These are phyloP conservation scores for Staphylotrichum tortipilum DNA, from an alignment of 495 filamentous ascomycete species.

Conservation along the genomic window DNA sequence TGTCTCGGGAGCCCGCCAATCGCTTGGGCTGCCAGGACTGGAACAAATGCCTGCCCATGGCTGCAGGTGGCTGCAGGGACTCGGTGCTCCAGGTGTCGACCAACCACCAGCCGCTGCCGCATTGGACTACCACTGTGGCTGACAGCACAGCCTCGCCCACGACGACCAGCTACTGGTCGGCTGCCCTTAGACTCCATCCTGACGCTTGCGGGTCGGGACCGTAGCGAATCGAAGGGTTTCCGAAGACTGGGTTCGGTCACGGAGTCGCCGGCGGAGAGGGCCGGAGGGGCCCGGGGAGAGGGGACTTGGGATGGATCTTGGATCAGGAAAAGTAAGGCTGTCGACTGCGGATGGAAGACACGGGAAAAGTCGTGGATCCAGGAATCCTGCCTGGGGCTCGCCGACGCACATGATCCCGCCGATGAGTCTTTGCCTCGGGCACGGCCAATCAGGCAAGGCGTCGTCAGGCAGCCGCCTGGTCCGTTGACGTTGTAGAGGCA, in stretches of 20 bases:
- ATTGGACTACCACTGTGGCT: neutral
- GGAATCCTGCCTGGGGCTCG: too few relatives aligned
- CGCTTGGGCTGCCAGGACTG: slow-evolving; percentile 11
- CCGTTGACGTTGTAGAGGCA: neutral
- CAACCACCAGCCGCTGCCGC: neutral
- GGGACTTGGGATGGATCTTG: too few relatives aligned
- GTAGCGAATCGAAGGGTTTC: slow-evolving; percentile 1
- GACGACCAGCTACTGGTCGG: slow-evolving; percentile 3
- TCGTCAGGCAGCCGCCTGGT: neutral
- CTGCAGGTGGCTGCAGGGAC: neutral
- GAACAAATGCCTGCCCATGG: neutral
- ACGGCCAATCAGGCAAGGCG: neutral
- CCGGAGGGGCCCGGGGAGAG: neutral
- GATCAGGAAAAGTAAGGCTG: too few relatives aligned
- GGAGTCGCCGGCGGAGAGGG: slow-evolving; percentile 1
- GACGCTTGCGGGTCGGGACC: neutral
- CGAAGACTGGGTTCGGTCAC: neutral
- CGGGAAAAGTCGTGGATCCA: too few relatives aligned
- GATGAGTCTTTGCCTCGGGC: neutral
- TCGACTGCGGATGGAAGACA: too few relatives aligned
- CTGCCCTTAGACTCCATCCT: neutral
- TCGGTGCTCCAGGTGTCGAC: slow-evolving; percentile 1
- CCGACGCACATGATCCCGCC: neutral
- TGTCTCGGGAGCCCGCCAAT: slow-evolving; percentile 21
- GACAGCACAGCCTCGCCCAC: slow-evolving; percentile 11